phyloP scores from a whole-genome alignment of 371 early-diverging fungal species.

The Apophysomyces variabilis region DNA sequence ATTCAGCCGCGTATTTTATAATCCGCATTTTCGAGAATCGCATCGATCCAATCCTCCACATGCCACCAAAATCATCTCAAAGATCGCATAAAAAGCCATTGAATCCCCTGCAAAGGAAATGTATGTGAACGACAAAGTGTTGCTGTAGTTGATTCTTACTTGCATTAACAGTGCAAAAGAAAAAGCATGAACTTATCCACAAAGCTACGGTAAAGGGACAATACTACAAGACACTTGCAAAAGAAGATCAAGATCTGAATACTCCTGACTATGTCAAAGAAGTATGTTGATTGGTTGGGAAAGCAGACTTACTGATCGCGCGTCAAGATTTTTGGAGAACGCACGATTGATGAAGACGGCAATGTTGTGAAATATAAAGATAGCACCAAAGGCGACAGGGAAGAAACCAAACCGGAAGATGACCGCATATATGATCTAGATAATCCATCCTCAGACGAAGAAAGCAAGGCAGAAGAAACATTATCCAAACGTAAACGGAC shows the following conservation, averaged over 20 bases:
- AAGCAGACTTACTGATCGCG: constrained; percentile 2
- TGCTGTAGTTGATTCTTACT: not conserved
- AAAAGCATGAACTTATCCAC: constrained; percentile 62
- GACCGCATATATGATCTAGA: constrained; percentile 38
- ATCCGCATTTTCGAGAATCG: too few relatives aligned
- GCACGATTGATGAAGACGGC: constrained; percentile 63
- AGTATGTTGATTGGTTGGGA: constrained; percentile 23
- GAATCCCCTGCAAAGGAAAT: constrained; percentile 2
- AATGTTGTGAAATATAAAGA: constrained; percentile 55
- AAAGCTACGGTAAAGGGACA: constrained; percentile 66
- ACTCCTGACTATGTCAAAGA: constrained; percentile 59
- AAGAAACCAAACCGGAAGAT: constrained; percentile 24
- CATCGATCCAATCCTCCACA: not conserved
- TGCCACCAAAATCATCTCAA: constrained; percentile 5
- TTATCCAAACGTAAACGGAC: constrained; percentile 18
- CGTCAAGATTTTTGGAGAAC: constrained; percentile 62
- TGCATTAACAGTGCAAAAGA: constrained; percentile 47
- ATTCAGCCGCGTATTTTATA: too few relatives aligned
- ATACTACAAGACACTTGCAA: constrained; percentile 54
- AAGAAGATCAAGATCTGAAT: constrained; percentile 34
- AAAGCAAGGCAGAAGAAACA: constrained; percentile 42
- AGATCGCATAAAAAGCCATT: not conserved
- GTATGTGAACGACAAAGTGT: not conserved
- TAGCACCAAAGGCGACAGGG: constrained; percentile 2
- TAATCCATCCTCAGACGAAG: constrained; percentile 29